Conservation (phyloP, 176 grass and related monocot species). For the Oropetium thomaeum region DNA sequence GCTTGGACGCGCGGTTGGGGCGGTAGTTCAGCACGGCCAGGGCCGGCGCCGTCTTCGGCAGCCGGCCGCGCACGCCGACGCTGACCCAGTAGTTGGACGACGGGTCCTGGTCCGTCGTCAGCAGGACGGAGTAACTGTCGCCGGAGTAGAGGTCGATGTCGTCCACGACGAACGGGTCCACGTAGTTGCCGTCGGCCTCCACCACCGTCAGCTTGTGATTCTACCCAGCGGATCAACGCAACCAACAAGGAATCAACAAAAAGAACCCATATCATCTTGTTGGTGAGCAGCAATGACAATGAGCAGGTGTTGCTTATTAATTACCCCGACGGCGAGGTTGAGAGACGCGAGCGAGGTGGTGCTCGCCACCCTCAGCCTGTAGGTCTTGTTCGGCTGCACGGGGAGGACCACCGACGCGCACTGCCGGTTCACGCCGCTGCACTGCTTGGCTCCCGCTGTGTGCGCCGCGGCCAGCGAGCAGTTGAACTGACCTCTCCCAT, state of each 20-base stretch:
- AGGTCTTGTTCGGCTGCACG: slow-evolving; percentile 64
- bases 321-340: slow-evolving; percentile 71
- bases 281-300: too few relatives aligned
- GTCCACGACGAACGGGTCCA: slow-evolving; percentile 61
- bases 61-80: slow-evolving; percentile 66
- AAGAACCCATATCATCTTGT: not conserved
- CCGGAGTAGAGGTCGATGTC: slow-evolving; percentile 96
- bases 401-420: slow-evolving; percentile 57
- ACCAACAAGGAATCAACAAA: not conserved
- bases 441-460: slow-evolving; percentile 26
- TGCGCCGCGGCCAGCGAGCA: slow-evolving; percentile 66
- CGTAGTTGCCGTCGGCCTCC: slow-evolving; percentile 91
- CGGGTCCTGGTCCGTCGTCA: slow-evolving; percentile 59
- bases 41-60: slow-evolving; percentile 56
- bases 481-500: slow-evolving; percentile 73
- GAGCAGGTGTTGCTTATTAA: too few relatives aligned
- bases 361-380: slow-evolving; percentile 75
- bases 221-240: slow-evolving; percentile 15
- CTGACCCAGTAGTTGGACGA: slow-evolving; percentile 81
- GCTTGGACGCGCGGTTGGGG: slow-evolving; percentile 40
- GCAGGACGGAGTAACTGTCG: slow-evolving; percentile 81
- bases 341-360: slow-evolving; percentile 83
- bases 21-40: slow-evolving; percentile 74
- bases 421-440: slow-evolving; percentile 40
- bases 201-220: slow-evolving; percentile 84